A percentile compares a stretch with the other conserved stretches of the same genome.
Conservation (phyloP, 1,139 yeast species). For the Sugiyamaella grinbergsii region DNA sequence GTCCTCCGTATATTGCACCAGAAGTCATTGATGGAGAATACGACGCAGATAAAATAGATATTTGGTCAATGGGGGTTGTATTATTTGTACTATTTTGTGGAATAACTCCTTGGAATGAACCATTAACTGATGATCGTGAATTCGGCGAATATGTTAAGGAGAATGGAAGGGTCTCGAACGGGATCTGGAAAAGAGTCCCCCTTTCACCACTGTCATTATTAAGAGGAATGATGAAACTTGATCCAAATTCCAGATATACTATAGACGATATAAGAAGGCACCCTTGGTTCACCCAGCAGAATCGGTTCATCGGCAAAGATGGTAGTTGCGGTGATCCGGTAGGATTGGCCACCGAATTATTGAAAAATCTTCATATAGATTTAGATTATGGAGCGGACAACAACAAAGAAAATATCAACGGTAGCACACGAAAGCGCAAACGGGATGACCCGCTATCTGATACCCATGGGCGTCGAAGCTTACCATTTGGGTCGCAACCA, state of each 20-base stretch:
- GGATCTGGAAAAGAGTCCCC: slow-evolving; percentile 73
- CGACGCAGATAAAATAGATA: slow-evolving; percentile 87
- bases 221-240: slow-evolving; percentile 99
- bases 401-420: slow-evolving; percentile 90
- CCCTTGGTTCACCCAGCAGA: slow-evolving; percentile 68
- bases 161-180: slow-evolving; percentile 67
- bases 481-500: slow-evolving; percentile 20
- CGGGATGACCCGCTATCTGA: slow-evolving; percentile 60
- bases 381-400: slow-evolving; percentile 74
- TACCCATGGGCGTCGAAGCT: background rate
- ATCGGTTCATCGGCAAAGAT: slow-evolving; percentile 15
- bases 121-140: slow-evolving; percentile 52
- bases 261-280: slow-evolving; percentile 77
- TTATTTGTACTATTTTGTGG: slow-evolving; percentile 88
- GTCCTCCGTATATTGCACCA: slow-evolving; percentile 91
- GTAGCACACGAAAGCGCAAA: slow-evolving; percentile 89
- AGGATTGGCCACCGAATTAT: slow-evolving; percentile 44
- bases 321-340: slow-evolving; percentile 15
- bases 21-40: slow-evolving; percentile 86
- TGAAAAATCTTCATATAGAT: slow-evolving; percentile 36
- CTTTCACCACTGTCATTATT: slow-evolving; percentile 77
- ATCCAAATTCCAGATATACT: slow-evolving; percentile 74
- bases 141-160: slow-evolving; percentile 76
- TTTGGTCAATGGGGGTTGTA: slow-evolving; percentile 96
- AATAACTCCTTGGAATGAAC: slow-evolving; percentile 87